These are phyloP conservation scores for Corylus heterophylla DNA, from an alignment of 306 rosid genomes.

Conservation along the genomic window DNA sequence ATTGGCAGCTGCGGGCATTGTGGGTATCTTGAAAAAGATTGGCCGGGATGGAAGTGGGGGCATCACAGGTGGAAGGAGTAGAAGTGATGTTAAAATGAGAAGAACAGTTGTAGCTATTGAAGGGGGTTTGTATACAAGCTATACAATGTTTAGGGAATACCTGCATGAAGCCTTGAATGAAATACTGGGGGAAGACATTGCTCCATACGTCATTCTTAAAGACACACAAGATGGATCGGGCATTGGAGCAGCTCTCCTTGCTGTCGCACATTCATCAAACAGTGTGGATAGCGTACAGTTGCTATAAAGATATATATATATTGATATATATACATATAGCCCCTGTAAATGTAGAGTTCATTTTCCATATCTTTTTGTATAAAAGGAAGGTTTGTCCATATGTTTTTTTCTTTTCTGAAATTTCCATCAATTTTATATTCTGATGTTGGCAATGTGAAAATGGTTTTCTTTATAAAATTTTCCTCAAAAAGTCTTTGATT, in stretches of 20 bases:
- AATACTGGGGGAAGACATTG: conserved; percentile 75
- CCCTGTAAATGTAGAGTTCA: conserved; percentile 75
- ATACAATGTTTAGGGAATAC: conserved; percentile 69
- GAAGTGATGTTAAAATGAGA: conserved; percentile 53
- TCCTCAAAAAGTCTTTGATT: not conserved
- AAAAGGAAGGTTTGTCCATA: conserved; percentile 53
- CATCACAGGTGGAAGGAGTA: conserved; percentile 69
- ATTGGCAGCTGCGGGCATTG: conserved; percentile 87
- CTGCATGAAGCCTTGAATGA: conserved; percentile 74
- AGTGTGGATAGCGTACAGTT: conserved; percentile 69
- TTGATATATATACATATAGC: conserved; percentile 55
- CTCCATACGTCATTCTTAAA: conserved; percentile 69
- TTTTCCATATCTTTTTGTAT: conserved; percentile 61
- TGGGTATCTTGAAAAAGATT: conserved; percentile 86
- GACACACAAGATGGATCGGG: conserved; percentile 88
- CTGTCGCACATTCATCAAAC: conserved; percentile 71
- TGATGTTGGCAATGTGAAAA: conserved; percentile 30
- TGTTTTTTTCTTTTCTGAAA: conserved; percentile 42
- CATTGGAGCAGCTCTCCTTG: conserved; percentile 82
- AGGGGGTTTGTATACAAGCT: conserved; percentile 77
- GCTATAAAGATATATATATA: conserved; percentile 52
- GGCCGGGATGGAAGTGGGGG: conserved; percentile 91
- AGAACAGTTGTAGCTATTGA: conserved; percentile 82
- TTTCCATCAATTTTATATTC: conserved; percentile 34
- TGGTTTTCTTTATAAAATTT: conserved; percentile 19